Conservation (phyloP, 2,329 filamentous ascomycete genomes). For the Pseudogymnoascus sp. region DNA sequence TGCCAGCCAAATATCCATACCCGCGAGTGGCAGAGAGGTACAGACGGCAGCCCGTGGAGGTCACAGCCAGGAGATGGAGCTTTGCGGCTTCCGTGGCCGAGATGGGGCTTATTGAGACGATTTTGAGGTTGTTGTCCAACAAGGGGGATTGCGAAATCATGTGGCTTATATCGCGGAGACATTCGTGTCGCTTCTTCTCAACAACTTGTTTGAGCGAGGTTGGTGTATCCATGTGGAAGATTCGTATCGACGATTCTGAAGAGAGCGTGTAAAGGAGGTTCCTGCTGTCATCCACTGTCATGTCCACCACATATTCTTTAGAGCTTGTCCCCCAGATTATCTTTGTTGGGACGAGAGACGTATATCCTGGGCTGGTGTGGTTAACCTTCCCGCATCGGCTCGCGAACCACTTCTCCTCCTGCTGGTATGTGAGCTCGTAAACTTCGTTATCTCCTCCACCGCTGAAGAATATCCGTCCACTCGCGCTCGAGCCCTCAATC, state of each 20-base stretch:
- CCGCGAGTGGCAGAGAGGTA: constrained; percentile 80
- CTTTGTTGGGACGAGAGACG: constrained; percentile 50
- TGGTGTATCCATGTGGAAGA: constrained; percentile 72
- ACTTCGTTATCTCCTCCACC: constrained; percentile 76
- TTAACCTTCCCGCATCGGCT: constrained; percentile 82
- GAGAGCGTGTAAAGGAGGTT: constrained; percentile 89
- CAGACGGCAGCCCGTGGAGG: constrained; percentile 80
- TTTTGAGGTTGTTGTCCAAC: constrained; percentile 59
- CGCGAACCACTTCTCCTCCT: constrained; percentile 95
- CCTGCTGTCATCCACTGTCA: constrained; percentile 81
- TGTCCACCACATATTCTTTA: constrained; percentile 62
- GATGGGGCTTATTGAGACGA: constrained; percentile 82
- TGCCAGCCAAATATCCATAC: constrained; percentile 53
- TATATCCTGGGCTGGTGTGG: constrained; percentile 69
- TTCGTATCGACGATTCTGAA: constrained; percentile 77
- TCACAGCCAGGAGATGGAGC: constrained; percentile 82
- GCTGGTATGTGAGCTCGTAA: constrained; percentile 91
- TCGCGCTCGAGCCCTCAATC: constrained; percentile 68
- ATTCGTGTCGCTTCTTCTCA: constrained; percentile 52
- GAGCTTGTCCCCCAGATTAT: constrained; percentile 41
- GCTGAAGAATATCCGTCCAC: constrained; percentile 88
- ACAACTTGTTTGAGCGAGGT: constrained; percentile 56
- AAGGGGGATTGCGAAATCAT: constrained; percentile 67
- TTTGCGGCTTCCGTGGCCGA: constrained; percentile 70
- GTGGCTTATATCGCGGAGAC: constrained; percentile 69